Conservation (phyloP, 2,329 filamentous ascomycete genomes). For the Pseudocercospora crystallina region DNA sequence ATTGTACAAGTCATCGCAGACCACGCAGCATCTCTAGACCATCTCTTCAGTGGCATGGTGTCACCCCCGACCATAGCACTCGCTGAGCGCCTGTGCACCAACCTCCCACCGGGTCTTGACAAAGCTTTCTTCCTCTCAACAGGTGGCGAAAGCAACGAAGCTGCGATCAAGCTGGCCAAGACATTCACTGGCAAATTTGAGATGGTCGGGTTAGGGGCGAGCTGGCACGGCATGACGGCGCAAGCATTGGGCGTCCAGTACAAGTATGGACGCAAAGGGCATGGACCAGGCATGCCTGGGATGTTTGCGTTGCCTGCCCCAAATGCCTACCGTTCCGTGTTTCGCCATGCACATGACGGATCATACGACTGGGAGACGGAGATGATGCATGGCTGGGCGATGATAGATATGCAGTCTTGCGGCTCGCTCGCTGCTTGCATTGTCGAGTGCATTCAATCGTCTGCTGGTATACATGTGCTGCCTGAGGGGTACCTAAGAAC, state of each 20-base stretch:
- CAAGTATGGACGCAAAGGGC: slow-evolving; percentile 50
- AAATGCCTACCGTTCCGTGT: slow-evolving; percentile 61
- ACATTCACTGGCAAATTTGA: slow-evolving; percentile 63
- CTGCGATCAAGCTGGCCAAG: slow-evolving; percentile 65
- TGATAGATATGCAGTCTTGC: slow-evolving; percentile 59
- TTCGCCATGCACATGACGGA: slow-evolving; percentile 55
- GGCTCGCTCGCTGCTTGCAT: slow-evolving; percentile 64
- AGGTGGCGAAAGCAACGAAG: slow-evolving; percentile 56
- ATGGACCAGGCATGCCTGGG: slow-evolving; percentile 53
- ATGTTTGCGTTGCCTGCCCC: slow-evolving; percentile 59
- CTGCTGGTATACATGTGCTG: slow-evolving; percentile 59
- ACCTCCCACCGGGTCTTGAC: slow-evolving; percentile 52
- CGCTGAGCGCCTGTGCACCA: slow-evolving; percentile 50
- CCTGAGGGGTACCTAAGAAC: slow-evolving; percentile 59
- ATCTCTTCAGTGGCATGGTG: slow-evolving; percentile 60
- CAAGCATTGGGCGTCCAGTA: slow-evolving; percentile 55
- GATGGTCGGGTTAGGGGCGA: slow-evolving; percentile 59
- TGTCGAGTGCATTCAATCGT: slow-evolving; percentile 59
- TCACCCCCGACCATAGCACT: slow-evolving; percentile 31
- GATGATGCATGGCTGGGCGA: slow-evolving; percentile 60
- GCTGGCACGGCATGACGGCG: slow-evolving; percentile 62
- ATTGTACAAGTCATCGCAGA: not conserved
- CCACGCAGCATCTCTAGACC: slow-evolving; percentile 49
- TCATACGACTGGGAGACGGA: slow-evolving; percentile 66
- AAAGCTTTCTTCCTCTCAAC: slow-evolving; percentile 60